Base-by-base conservation (phyloP, 2,329 filamentous ascomycete genomes). In the Penicillium thymicola region DNA sequence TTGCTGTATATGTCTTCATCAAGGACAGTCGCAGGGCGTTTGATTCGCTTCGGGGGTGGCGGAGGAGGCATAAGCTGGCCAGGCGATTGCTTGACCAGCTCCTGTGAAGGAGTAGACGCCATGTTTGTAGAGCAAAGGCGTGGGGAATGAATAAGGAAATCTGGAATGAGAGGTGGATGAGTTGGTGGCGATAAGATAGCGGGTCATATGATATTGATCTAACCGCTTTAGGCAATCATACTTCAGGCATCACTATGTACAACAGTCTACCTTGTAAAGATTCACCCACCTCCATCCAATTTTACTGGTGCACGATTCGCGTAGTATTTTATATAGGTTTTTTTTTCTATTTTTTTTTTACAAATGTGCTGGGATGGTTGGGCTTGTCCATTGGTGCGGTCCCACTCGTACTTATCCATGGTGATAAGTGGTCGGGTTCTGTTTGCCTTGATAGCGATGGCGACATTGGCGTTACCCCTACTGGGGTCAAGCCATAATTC, bases 1-100 rank as follows among this genome's bases (percentile, higher is more conserved):
- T 92, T 86, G 2, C 91, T 94, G 74, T 99, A 99, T 51, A 89
- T 86, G 65, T 99, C 93, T 80, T 99, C 94, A 72, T 96, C 91
- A 28, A 99, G 84, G 28, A 97, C 86, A 60, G 88, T 89, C 60
- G 88, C 86, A 0, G 94, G 94, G 51, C 94, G 85, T 76, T 97
- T 97, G 69, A 97, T 96, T 57, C 91, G 88, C 74, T 96, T 97
- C 41, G 87, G 80, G 0, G 86, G 82, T 4, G 92, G 90, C 6
- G 93, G 92, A 11, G 92, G 92, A 16, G 90, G 89, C 92, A 97
- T 97, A 52, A 95, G 78, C 54, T 89, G 85, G 40, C 63, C 67
- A 48, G 75, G 72, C 32, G 67, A 65, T 45, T 74, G 72, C 63
- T 74, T 76, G 37, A 64, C 62, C 45, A 77, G 59, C 38, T 70